Evolutionary conservation across 2,329 filamentous ascomycete genomes (phyloP).

Genomic region (Hymenoscyphus linearis): DNA sequence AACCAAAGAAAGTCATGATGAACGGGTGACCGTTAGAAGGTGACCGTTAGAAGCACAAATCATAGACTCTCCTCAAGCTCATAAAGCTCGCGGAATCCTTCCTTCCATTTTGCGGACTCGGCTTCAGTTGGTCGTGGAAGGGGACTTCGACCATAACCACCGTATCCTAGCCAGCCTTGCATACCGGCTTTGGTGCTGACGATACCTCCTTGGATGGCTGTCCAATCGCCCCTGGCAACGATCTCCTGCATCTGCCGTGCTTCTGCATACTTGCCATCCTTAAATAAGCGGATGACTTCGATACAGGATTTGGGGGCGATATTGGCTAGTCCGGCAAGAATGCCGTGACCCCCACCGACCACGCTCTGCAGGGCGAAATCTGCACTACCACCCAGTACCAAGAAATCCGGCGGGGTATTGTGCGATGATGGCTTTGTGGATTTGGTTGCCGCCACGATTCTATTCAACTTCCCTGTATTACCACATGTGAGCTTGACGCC

Average conservation of each 20-base stretch:
- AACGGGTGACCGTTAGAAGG: not conserved
- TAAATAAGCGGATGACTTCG: constrained; percentile 54
- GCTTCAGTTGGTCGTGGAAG: constrained; percentile 47
- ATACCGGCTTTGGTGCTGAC: constrained; percentile 64
- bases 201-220: constrained; percentile 62
- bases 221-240: constrained; percentile 64
- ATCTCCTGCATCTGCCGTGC: constrained; percentile 59
- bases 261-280: constrained; percentile 52
- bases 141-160: constrained; percentile 45
- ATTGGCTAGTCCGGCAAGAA: constrained; percentile 69
- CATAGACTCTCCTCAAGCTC: constrained; percentile 41
- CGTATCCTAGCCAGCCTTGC: constrained; percentile 59
- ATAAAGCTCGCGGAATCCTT: constrained; percentile 49
- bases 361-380: constrained; percentile 70
- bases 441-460: constrained; percentile 51
- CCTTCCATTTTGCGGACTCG: constrained; percentile 47
- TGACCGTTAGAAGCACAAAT: too few species aligned
- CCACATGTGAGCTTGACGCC: constrained; percentile 92
- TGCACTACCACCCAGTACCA: constrained; percentile 66
- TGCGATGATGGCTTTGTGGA: constrained; percentile 39
- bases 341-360: constrained; percentile 63
- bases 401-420: constrained; percentile 46
- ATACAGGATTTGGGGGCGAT: constrained; percentile 62
- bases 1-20: not conserved
- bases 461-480: constrained; percentile 60